Percentiles rank a stretch among this genome's conserved stretches.
These are phyloP conservation scores for Colletotrichum sp. DNA, from an alignment of 2,329 filamentous ascomycete genomes.

Conservation along the genomic window DNA sequence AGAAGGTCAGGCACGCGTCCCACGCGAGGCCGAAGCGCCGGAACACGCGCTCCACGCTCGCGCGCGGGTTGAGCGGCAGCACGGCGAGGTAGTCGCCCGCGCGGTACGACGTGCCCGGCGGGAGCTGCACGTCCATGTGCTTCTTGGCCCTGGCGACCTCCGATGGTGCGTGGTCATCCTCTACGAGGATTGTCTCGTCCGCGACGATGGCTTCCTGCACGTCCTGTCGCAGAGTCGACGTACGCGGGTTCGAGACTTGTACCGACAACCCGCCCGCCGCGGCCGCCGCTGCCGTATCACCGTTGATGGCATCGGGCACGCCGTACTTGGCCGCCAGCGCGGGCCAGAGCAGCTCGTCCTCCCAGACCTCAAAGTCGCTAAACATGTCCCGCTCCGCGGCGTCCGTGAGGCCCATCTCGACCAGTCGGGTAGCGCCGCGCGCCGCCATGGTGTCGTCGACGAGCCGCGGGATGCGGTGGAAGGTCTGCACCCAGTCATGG, in stretches of 20 bases:
- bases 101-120: conserved; percentile 68
- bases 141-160: conserved; percentile 60
- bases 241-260: conserved; percentile 57
- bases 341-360: conserved; percentile 60
- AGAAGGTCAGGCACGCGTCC: conserved; percentile 71
- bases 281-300: conserved; percentile 14
- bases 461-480: conserved; percentile 69
- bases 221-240: conserved; percentile 64
- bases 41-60: conserved; percentile 68
- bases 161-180: background rate
- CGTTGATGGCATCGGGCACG: conserved; percentile 43
- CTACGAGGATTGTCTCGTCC: conserved; percentile 50
- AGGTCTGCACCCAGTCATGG: conserved; percentile 66
- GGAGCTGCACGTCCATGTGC: conserved; percentile 71
- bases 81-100: conserved; percentile 80
- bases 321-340: conserved; percentile 53
- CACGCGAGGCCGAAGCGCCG: conserved; percentile 70
- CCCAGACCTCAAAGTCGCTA: conserved; percentile 70
- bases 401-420: conserved; percentile 61
- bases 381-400: conserved; percentile 70
- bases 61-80: conserved; percentile 71
- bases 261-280: conserved; percentile 43
- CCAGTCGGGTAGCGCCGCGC: conserved; percentile 37
- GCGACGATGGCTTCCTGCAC: conserved; percentile 65
- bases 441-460: conserved; percentile 59